Evolutionary conservation across 805 yeast genomes (phyloP).

Genomic region (Candida railenensis): DNA sequence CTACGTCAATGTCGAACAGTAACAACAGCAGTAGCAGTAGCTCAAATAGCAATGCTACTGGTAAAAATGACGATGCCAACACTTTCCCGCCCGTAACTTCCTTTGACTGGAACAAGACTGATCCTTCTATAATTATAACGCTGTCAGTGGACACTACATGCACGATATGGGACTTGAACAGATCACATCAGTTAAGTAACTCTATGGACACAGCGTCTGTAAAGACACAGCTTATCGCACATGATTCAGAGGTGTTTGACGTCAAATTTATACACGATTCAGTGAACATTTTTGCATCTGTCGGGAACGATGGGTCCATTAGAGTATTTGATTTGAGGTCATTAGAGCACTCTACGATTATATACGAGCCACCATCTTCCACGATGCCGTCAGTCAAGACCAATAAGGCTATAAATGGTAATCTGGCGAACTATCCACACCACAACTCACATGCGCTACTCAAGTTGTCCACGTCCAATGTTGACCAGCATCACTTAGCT

Average conservation of each 20-base stretch:
- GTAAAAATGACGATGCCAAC: constrained; percentile 21
- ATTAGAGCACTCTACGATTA: constrained; percentile 90
- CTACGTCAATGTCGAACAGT: constrained; percentile 2
- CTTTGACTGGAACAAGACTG: constrained; percentile 85
- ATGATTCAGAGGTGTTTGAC: constrained; percentile 92
- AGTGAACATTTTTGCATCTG: constrained; percentile 80
- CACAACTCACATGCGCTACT: constrained; percentile 58
- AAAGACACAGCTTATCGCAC: constrained; percentile 93
- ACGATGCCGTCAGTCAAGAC: constrained; percentile 6
- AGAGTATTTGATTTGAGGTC: constrained; percentile 88
- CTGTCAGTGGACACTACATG: constrained; percentile 95
- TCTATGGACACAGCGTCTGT: constrained; percentile 56
- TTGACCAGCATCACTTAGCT: constrained; percentile 81
- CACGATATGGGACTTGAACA: constrained; percentile 84
- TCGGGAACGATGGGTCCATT: constrained; percentile 94
- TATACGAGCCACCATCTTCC: constrained; percentile 70
- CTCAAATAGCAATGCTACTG: constrained; percentile 9
- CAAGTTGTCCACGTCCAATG: constrained; percentile 72
- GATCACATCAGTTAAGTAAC: constrained; percentile 18
- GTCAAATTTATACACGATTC: constrained; percentile 78
- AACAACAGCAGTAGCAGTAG: not conserved
- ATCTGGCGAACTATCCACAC: constrained; percentile 7
- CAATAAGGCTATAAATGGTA: constrained; percentile 1
- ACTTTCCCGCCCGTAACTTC: constrained; percentile 86
- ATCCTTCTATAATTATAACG: constrained; percentile 71